Evolutionary conservation across 805 yeast genomes (phyloP).

Genomic region (Priceomyces carsonii): DNA sequence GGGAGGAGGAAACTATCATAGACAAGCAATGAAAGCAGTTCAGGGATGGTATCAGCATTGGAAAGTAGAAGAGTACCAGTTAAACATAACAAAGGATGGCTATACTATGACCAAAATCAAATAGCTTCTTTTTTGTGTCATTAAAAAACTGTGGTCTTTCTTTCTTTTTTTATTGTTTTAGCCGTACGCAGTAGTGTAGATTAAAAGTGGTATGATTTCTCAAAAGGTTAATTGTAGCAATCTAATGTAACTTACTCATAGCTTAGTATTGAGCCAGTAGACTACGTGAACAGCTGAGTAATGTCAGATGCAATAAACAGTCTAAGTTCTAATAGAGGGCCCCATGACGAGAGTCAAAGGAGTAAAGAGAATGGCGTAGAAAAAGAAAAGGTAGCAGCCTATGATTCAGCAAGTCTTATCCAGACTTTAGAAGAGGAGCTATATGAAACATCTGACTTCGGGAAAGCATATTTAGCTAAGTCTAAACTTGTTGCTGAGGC

Average conservation of each 20-base stretch:
- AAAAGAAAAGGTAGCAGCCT: not conserved
- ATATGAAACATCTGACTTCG: slow-evolving; percentile 11
- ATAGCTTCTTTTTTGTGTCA: too few species aligned
- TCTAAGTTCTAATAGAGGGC: too few species aligned
- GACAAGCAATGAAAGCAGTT: slow-evolving; percentile 29
- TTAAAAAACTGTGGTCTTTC: too few species aligned
- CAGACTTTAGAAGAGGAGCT: slow-evolving; percentile 1
- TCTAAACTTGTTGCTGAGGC: slow-evolving; percentile 23
- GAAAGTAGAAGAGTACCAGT: slow-evolving; percentile 34
- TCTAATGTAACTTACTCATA: too few species aligned
- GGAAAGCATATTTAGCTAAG: slow-evolving; percentile 20
- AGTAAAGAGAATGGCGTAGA: not conserved
- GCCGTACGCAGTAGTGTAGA: too few species aligned
- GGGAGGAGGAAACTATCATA: slow-evolving; percentile 33
- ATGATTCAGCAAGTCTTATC: not conserved
- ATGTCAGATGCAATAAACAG: too few species aligned
- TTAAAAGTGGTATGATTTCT: too few species aligned
- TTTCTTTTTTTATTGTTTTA: too few species aligned
- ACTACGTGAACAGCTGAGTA: too few species aligned
- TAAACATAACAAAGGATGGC: slow-evolving; percentile 8
- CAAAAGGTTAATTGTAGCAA: too few species aligned
- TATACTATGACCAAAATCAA: slow-evolving; percentile 1
- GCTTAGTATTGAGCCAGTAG: too few species aligned
- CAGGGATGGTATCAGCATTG: slow-evolving; percentile 34
- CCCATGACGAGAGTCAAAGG: not conserved